Evolutionary conservation across 2,329 filamentous ascomycete genomes (phyloP).

Genomic region (Thermothelomyces thermophilus): DNA sequence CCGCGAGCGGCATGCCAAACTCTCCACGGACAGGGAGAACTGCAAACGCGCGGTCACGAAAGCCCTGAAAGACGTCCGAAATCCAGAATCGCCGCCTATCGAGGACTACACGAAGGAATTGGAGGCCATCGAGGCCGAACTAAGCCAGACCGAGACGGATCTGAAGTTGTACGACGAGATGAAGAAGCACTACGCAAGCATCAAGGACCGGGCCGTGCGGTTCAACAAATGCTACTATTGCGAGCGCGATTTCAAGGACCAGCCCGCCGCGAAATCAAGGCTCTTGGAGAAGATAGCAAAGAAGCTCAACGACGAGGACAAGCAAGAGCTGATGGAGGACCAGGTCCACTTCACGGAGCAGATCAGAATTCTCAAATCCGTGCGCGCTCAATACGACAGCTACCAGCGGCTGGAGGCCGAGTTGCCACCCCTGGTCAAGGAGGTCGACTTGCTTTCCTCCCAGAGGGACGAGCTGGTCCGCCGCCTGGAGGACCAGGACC

Average conservation of each 20-base stretch:
- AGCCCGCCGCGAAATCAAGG: slow-evolving; percentile 52
- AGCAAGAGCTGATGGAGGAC: slow-evolving; percentile 49
- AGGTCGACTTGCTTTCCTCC: slow-evolving; percentile 47
- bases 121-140: slow-evolving; percentile 42
- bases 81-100: slow-evolving; percentile 34
- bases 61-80: slow-evolving; percentile 41
- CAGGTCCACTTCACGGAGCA: slow-evolving; percentile 51
- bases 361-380: slow-evolving; percentile 54
- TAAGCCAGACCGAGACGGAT: slow-evolving; percentile 59
- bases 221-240: slow-evolving; percentile 74
- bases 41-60: slow-evolving; percentile 52
- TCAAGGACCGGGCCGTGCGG: slow-evolving; percentile 57
- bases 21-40: slow-evolving; percentile 53
- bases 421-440: slow-evolving; percentile 60
- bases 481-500: slow-evolving; percentile 62
- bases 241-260: slow-evolving; percentile 59
- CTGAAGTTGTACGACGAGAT: slow-evolving; percentile 63
- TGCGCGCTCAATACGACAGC: slow-evolving; percentile 63
- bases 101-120: slow-evolving; percentile 50
- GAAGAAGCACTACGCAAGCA: slow-evolving; percentile 64
- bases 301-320: slow-evolving; percentile 54
- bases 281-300: slow-evolving; percentile 62
- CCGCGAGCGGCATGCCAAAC: slow-evolving; percentile 58
- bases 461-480: slow-evolving; percentile 55
- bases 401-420: slow-evolving; percentile 66